phyloP scores from a whole-genome alignment of 2,329 filamentous ascomycete genomes.

The Aureobasidium melanogenum region DNA sequence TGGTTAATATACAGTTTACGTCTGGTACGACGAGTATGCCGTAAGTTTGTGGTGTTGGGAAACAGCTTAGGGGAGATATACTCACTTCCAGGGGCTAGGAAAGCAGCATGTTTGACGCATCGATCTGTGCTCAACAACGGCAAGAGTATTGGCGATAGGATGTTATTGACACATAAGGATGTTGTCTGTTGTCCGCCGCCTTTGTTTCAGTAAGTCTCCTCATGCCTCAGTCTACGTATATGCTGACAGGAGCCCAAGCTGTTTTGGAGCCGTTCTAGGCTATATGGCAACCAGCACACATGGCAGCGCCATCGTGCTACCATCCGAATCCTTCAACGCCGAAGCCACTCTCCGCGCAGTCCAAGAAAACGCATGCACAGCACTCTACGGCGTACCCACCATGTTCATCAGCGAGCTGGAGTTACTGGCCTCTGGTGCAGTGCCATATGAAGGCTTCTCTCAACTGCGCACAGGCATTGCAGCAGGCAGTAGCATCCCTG shows the following conservation, averaged over 20 bases:
- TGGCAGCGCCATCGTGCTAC: conserved; percentile 74
- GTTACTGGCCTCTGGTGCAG: conserved; percentile 49
- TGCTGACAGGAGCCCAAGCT: conserved; percentile 32
- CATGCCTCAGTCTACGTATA: too few species aligned
- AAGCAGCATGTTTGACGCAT: conserved; percentile 84
- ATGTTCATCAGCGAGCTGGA: conserved; percentile 92
- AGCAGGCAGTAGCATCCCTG: conserved; percentile 77
- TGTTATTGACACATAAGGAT: conserved; percentile 68
- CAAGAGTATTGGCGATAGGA: conserved; percentile 69
- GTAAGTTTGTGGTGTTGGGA: not conserved
- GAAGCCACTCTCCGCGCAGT: conserved; percentile 57
- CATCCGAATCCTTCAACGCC: conserved; percentile 79
- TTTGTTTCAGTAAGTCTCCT: conserved; percentile 38
- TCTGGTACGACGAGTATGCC: conserved; percentile 81
- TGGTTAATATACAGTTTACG: conserved; percentile 94
- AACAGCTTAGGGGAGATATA: too few species aligned
- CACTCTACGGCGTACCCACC: conserved; percentile 81
- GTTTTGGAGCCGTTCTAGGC: conserved; percentile 86
- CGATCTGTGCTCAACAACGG: conserved; percentile 89
- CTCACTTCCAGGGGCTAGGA: conserved; percentile 29
- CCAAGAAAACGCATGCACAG: conserved; percentile 54
- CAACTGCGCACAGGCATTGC: conserved; percentile 81
- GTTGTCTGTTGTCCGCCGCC: conserved; percentile 57
- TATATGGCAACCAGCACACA: conserved; percentile 91
- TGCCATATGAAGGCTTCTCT: conserved; percentile 20